Evolutionary conservation across 2,329 filamentous ascomycete species (phyloP), one percentile per base, ranked within the genome.

Genomic region (Aspergillus sp.): DNA sequence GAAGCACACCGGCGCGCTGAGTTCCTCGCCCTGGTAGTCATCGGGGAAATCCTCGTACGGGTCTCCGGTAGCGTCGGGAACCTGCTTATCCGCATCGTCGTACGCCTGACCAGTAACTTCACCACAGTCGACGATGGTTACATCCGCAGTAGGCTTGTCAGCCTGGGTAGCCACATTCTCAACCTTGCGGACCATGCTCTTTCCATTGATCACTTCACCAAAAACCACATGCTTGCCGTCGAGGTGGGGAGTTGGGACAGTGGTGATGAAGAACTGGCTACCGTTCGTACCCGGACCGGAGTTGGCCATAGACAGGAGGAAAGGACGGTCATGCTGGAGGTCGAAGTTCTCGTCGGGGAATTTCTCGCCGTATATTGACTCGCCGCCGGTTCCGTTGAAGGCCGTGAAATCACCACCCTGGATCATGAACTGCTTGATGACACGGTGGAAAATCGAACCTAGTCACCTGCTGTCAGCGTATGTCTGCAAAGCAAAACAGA

Each of bases 381-480:
- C 93, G 62, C 91, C 91, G 54, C 91, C 91, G 28, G 91, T 97
- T 55, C 91, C 93, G 66, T 97, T 91, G 66, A 88, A 88, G 46
- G 81, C 83, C 42, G 91, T 98, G 69, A 98, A 98, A 70, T 97
- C 93, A 70, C 93, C 91, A 64, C 93, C 90, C 74, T 96, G 86
- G 63, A 96, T 93, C 91, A 98, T 97, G 73, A 98, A 98, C 61
- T 87, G 81, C 77, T 96, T 96, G 75, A 98, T 98, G 54, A 98
- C 86, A 44, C 91, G 86, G 76, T 98, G 91, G 77, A 98, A 97
- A 58, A 74, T 76, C 51, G 87, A 94, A 57, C 88, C 86, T 74
- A 48, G 30, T 28, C 35, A n/a, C 10, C 28, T 32, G 36, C 42
- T 54, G 41, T 52, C 12, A 10, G 33, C 19, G 30, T 5, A 32